Percentiles rank a stretch among this genome's conserved stretches.
Conservation (phyloP, 495 filamentous ascomycete genomes). For the Usnea hakonensis region DNA sequence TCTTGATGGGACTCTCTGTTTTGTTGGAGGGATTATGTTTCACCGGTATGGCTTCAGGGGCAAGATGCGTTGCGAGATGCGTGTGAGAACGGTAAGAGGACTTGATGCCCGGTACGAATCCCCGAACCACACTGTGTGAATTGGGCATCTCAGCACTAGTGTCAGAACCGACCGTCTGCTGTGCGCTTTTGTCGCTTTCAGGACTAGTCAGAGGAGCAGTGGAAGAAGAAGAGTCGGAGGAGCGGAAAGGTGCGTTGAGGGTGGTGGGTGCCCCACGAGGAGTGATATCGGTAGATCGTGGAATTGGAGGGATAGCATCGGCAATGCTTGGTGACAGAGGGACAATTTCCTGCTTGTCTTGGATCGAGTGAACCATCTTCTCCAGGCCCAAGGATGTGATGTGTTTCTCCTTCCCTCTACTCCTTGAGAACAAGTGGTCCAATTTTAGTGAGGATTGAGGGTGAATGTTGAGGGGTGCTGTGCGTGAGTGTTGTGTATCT, state of each 20-base stretch:
- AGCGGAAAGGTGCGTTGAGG: slow-evolving; percentile 38
- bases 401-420: slow-evolving; percentile 74
- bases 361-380: slow-evolving; percentile 85
- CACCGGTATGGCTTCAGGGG: slow-evolving; percentile 37
- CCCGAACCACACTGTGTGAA: slow-evolving; percentile 71
- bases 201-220: slow-evolving; percentile 35
- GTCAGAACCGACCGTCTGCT: slow-evolving; percentile 37
- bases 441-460: slow-evolving; percentile 21
- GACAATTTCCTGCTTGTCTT: slow-evolving; percentile 64
- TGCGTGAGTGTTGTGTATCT: slow-evolving; percentile 40
- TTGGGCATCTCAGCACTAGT: slow-evolving; percentile 51
- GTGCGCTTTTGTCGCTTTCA: slow-evolving; percentile 42
- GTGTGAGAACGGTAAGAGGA: slow-evolving; percentile 62
- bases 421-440: slow-evolving; percentile 46
- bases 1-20: slow-evolving; percentile 51
- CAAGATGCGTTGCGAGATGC: slow-evolving; percentile 46
- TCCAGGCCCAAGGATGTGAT: slow-evolving; percentile 81
- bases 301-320: slow-evolving; percentile 34
- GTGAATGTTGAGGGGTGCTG: slow-evolving; percentile 45
- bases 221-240: slow-evolving; percentile 48
- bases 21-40: slow-evolving; percentile 38
- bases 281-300: slow-evolving; percentile 49
- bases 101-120: slow-evolving; percentile 74
- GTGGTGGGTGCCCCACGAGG: slow-evolving; percentile 29
- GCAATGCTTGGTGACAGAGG: slow-evolving; percentile 39